phyloP scores from a whole-genome alignment of 2,329 filamentous ascomycete genomes.

The Fusarium pseudocircinatum region DNA sequence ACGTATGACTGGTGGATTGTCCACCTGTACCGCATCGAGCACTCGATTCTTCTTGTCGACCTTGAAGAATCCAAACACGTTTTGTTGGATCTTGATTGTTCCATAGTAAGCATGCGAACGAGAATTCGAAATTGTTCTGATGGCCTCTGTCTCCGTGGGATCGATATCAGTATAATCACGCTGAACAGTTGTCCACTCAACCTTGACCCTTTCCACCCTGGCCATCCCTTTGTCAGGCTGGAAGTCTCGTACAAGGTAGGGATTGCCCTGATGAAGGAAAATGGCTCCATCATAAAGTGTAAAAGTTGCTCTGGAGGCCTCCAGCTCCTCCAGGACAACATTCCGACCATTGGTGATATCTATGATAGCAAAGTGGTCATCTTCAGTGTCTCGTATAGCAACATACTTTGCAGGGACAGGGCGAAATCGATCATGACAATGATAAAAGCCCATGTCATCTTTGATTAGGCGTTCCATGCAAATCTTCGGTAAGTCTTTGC shows the following conservation, averaged over 20 bases:
- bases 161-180: conserved; percentile 95
- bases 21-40: conserved; percentile 90
- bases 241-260: conserved; percentile 91
- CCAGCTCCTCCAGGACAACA: conserved; percentile 91
- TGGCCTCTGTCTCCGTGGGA: conserved; percentile 89
- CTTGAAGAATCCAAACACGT: conserved; percentile 97
- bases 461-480: conserved; percentile 77
- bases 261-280: conserved; percentile 94
- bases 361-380: conserved; percentile 93
- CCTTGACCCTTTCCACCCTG: conserved; percentile 86
- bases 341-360: conserved; percentile 87
- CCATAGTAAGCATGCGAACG: conserved; percentile 83
- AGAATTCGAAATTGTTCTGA: conserved; percentile 73
- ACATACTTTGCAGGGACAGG: conserved; percentile 86
- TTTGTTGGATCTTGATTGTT: conserved; percentile 83
- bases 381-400: conserved; percentile 85
- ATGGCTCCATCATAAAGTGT: conserved; percentile 97
- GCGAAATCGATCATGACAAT: conserved; percentile 88
- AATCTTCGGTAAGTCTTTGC: conserved; percentile 74
- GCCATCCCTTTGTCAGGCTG: conserved; percentile 82
- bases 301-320: conserved; percentile 93
- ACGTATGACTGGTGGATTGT: conserved; percentile 90
- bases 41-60: conserved; percentile 87
- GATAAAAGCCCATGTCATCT: conserved; percentile 84
- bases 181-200: conserved; percentile 95